Conservation (phyloP, 2,329 filamentous ascomycete genomes). For the Botrytis tulipae region DNA sequence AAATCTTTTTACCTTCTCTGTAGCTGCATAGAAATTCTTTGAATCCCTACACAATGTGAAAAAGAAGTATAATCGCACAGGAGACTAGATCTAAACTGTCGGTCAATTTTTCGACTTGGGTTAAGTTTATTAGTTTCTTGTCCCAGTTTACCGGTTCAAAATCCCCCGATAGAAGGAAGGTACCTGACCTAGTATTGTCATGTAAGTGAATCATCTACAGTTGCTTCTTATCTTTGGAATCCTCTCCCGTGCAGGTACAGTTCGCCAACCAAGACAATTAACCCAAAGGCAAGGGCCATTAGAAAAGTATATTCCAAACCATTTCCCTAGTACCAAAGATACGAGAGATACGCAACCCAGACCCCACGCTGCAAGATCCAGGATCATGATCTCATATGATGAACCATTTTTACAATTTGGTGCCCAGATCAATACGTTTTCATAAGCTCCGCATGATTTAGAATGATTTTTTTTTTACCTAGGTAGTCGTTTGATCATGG, state of each 20-base stretch:
- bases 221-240: conserved; percentile 7
- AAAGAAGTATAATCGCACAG: not conserved
- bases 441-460: not conserved
- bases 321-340: not conserved
- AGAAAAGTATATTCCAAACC: conserved; percentile 1
- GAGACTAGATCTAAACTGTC: not conserved
- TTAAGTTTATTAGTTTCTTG: not conserved
- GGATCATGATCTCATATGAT: conserved; percentile 11
- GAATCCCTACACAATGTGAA: not conserved
- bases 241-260: not conserved
- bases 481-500: conserved; percentile 2
- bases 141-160: not conserved
- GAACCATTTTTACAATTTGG: not conserved
- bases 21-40: not conserved
- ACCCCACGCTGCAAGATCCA: conserved; percentile 3
- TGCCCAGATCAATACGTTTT: not conserved
- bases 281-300: not conserved
- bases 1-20: not conserved
- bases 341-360: not conserved
- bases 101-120: not conserved
- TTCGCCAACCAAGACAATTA: not conserved
- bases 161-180: not conserved
- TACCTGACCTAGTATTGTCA: not conserved
- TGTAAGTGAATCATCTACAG: not conserved
- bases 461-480: not conserved